These are phyloP conservation scores for Cryptococcus amylolentus DNA, from an alignment of 1,284 basidiomycete genomes.

Conservation along the genomic window DNA sequence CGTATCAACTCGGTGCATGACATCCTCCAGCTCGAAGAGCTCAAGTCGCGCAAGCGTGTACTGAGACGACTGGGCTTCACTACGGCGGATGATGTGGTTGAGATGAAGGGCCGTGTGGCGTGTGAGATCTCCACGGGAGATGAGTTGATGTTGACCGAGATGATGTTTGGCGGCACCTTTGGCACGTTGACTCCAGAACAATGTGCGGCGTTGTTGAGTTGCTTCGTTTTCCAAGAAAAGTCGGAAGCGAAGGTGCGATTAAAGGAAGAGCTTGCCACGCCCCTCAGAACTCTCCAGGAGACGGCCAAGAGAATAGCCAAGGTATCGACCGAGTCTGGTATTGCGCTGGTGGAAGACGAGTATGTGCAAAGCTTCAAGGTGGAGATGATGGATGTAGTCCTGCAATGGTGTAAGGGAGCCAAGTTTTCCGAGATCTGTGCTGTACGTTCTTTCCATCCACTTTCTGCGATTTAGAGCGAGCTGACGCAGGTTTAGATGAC, in stretches of 20 bases:
- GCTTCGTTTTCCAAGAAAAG: conserved; percentile 98
- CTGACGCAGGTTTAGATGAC: conserved; percentile 61
- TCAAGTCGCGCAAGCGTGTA: conserved; percentile 92
- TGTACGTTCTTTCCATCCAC: conserved; percentile 52
- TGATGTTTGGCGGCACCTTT: conserved; percentile 97
- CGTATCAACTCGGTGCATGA: conserved; percentile 86
- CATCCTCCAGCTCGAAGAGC: conserved; percentile 91
- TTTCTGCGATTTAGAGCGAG: background rate
- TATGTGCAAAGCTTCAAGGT: conserved; percentile 97
- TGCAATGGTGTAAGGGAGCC: conserved; percentile 97
- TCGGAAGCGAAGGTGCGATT: conserved; percentile 82
- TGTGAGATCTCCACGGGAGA: conserved; percentile 98
- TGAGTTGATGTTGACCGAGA: conserved; percentile 90
- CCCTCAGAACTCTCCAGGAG: conserved; percentile 91
- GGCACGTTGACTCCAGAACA: conserved; percentile 86
- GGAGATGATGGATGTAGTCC: conserved; percentile 94
- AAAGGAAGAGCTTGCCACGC: conserved; percentile 87
- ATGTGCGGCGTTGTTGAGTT: conserved; percentile 85
- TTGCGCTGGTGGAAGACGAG: conserved; percentile 85
- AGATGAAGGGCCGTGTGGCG: conserved; percentile 96
- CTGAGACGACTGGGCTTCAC: conserved; percentile 90
- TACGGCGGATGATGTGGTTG: conserved; percentile 82
- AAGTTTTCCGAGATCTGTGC: conserved; percentile 96
- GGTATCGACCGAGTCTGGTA: conserved; percentile 88
- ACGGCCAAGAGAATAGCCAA: conserved; percentile 91